Conservation (phyloP, 257 asterid genomes). For the Anisodus acutangulus region DNA sequence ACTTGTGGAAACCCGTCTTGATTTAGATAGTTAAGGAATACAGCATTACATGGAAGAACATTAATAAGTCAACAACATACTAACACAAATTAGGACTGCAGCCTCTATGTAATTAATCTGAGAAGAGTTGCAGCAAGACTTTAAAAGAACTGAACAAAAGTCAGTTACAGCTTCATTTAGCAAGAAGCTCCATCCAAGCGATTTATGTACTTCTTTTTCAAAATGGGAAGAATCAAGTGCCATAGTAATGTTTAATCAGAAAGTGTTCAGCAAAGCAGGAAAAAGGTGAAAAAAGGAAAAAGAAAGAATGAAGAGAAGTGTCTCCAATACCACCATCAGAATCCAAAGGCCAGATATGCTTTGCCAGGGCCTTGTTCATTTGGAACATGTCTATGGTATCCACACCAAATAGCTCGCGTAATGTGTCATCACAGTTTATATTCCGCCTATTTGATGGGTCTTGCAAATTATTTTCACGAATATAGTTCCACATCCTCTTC, state of each 20-base stretch:
- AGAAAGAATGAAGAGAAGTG: conserved; percentile 23
- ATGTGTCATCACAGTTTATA: conserved; percentile 74
- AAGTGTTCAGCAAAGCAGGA: neutral
- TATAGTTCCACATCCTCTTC: conserved; percentile 77
- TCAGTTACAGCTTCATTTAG: neutral
- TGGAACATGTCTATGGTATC: conserved; percentile 86
- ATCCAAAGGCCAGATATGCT: conserved; percentile 86
- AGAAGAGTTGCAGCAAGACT: conserved; percentile 15
- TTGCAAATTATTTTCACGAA: conserved; percentile 79
- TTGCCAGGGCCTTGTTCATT: conserved; percentile 87
- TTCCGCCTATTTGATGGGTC: conserved; percentile 74
- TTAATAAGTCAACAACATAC: neutral
- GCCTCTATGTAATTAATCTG: conserved; percentile 7
- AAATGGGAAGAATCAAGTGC: conserved; percentile 16
- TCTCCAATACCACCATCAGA: conserved; percentile 64
- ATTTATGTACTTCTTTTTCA: neutral
- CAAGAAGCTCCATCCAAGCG: neutral
- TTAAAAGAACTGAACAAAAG: neutral
- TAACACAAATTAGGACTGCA: conserved; percentile 12
- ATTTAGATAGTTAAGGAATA: neutral
- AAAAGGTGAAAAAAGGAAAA: neutral
- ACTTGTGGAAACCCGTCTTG: neutral
- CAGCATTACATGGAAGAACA: neutral
- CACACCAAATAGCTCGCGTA: conserved; percentile 70
- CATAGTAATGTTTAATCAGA: neutral